phyloP scores from a whole-genome alignment of 306 rosid species.

The Crotalaria pallida region DNA sequence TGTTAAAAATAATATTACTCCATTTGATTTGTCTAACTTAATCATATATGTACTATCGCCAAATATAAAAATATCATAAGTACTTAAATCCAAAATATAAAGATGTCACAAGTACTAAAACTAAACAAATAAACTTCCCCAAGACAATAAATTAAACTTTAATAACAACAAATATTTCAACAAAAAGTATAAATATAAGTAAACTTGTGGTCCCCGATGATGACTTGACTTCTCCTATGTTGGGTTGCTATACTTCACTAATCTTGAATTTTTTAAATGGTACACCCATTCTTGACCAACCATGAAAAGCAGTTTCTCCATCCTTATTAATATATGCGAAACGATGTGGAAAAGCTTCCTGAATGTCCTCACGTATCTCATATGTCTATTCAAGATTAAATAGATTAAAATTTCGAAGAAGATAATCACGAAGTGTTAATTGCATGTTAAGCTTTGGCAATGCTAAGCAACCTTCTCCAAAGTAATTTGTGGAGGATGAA shows the following conservation, averaged over 20 bases:
- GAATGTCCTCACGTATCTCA: conserved; percentile 98
- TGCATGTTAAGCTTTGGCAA: conserved; percentile 93
- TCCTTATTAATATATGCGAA: conserved; percentile 81
- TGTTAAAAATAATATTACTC: no score
- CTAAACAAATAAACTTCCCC: no score
- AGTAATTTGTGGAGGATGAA: conserved; percentile 92
- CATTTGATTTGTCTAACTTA: no score
- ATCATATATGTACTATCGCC: no score
- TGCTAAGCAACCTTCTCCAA: conserved; percentile 99
- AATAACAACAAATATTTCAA: no score
- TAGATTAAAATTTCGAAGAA: conserved; percentile 87
- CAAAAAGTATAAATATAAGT: no score
- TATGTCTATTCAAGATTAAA: conserved; percentile 96
- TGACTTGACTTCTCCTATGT: conserved; percentile 97
- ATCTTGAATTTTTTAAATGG: conserved; percentile 81
- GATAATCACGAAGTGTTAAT: conserved; percentile 97
- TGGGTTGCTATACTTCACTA: no score
- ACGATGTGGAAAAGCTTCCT: conserved; percentile 95
- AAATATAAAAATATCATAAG: no score
- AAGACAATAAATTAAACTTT: no score
- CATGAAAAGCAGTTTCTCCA: conserved; percentile 87
- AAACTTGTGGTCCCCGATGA: conserved; percentile 92
- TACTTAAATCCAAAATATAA: no score
- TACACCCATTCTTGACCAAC: conserved; percentile 99
- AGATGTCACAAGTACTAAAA: no score